Conservation (phyloP, 352 stramenopile species). For the Hyphochytrium catenoides region DNA sequence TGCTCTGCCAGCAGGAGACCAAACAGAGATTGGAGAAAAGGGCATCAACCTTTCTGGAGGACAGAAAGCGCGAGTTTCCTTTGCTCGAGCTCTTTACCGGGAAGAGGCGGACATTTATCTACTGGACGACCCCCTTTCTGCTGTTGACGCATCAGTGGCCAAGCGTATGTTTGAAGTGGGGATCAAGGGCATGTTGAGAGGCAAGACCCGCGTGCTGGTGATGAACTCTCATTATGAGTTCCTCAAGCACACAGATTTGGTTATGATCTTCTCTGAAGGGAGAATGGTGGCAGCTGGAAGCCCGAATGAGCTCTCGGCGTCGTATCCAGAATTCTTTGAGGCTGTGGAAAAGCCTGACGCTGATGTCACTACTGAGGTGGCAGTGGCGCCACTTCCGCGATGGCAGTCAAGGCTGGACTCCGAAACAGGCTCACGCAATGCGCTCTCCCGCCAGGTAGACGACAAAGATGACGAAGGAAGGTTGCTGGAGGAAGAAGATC, state of each 20-base stretch:
- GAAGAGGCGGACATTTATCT: constrained; percentile 21
- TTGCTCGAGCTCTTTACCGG: constrained; percentile 30
- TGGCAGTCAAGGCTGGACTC: background rate
- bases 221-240: constrained; percentile 22
- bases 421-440: too few species aligned
- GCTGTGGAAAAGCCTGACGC: constrained; percentile 2
- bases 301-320: constrained; percentile 7
- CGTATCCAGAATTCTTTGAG: constrained; percentile 13
- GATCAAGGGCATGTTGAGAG: constrained; percentile 11
- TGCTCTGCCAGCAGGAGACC: constrained; percentile 38
- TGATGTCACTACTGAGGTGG: background rate
- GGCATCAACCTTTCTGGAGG: constrained; percentile 60
- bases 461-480: background rate
- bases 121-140: constrained; percentile 34
- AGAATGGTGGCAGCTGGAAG: constrained; percentile 14
- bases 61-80: constrained; percentile 34
- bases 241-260: constrained; percentile 13
- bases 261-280: constrained; percentile 17
- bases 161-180: constrained; percentile 16
- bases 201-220: constrained; percentile 17
- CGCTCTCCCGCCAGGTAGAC: too few species aligned
- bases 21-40: constrained; percentile 33
- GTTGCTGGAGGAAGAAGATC: constrained; percentile 38
- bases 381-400: constrained; percentile 1
- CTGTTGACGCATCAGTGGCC: constrained; percentile 23